These are phyloP conservation scores for Otatea glauca DNA, from an alignment of 176 grass and related monocot species.

Conservation along the genomic window DNA sequence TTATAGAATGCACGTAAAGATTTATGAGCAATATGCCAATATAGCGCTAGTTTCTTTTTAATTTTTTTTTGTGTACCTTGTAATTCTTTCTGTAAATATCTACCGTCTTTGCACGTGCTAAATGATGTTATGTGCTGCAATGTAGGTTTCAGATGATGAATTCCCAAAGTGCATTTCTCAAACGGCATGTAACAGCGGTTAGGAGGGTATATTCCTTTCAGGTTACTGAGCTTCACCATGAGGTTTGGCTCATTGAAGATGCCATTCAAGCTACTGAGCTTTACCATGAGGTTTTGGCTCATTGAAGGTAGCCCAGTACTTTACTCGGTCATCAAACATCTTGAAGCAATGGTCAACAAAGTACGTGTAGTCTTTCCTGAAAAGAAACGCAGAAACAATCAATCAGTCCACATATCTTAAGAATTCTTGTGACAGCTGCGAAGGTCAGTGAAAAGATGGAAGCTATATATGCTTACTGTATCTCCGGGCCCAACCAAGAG, in stretches of 20 bases:
- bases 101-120: no score
- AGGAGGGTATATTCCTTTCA: constrained; percentile 46
- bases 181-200: constrained; percentile 6
- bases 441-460: background rate
- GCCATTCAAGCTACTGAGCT: no score
- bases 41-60: background rate
- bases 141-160: no score
- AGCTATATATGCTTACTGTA: constrained; percentile 49
- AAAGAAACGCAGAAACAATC: background rate
- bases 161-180: no score
- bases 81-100: constrained; percentile 52
- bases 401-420: background rate
- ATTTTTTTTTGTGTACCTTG: constrained; percentile 23
- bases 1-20: background rate
- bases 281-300: no score
- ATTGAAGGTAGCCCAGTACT: no score
- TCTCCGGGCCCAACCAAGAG: constrained; percentile 58
- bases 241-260: no score
- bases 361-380: constrained; percentile 31
- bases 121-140: no score
- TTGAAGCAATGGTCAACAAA: constrained; percentile 68
- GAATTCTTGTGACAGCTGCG: background rate
- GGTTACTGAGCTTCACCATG: constrained; percentile 35
- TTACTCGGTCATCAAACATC: constrained; percentile 56
- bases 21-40: background rate